Percentiles rank a stretch among this genome's conserved stretches.
Evolutionary conservation across 2,329 filamentous ascomycete species (phyloP).

Genomic region (Didymosphaeria variabile): DNA sequence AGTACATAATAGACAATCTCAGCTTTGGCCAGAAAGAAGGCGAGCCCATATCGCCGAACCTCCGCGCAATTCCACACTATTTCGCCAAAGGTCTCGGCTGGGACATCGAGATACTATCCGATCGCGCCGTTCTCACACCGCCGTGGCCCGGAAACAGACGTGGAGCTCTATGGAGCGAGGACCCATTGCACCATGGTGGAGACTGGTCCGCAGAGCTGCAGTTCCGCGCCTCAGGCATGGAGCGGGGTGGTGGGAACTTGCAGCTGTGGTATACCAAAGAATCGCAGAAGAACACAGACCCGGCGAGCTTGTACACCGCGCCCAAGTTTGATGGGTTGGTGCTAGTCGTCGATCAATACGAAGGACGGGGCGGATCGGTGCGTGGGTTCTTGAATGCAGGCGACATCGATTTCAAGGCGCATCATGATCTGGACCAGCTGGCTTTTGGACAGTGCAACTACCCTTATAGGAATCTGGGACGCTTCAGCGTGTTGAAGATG

Average conservation of each 20-base stretch:
- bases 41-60: slow-evolving; percentile 72
- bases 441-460: slow-evolving; percentile 95
- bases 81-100: slow-evolving; percentile 63
- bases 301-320: slow-evolving; percentile 83
- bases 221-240: slow-evolving; percentile 86
- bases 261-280: slow-evolving; percentile 90
- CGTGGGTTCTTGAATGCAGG: slow-evolving; percentile 96
- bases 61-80: slow-evolving; percentile 65
- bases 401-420: slow-evolving; percentile 76
- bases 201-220: slow-evolving; percentile 86
- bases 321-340: slow-evolving; percentile 89
- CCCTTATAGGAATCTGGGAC: slow-evolving; percentile 88
- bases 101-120: slow-evolving; percentile 73
- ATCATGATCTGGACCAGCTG: slow-evolving; percentile 80
- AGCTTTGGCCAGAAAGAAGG: slow-evolving; percentile 77
- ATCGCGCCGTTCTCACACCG: slow-evolving; percentile 91
- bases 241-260: slow-evolving; percentile 85
- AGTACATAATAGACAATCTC: slow-evolving; percentile 74
- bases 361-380: slow-evolving; percentile 79
- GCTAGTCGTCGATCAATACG: slow-evolving; percentile 84
- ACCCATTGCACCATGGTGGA: slow-evolving; percentile 64
- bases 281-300: slow-evolving; percentile 70
- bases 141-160: slow-evolving; percentile 85
- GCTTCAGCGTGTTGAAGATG: slow-evolving; percentile 81
- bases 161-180: slow-evolving; percentile 82